Evolutionary conservation across 805 yeast species (phyloP).

Genomic region (Starmerella geochares): DNA sequence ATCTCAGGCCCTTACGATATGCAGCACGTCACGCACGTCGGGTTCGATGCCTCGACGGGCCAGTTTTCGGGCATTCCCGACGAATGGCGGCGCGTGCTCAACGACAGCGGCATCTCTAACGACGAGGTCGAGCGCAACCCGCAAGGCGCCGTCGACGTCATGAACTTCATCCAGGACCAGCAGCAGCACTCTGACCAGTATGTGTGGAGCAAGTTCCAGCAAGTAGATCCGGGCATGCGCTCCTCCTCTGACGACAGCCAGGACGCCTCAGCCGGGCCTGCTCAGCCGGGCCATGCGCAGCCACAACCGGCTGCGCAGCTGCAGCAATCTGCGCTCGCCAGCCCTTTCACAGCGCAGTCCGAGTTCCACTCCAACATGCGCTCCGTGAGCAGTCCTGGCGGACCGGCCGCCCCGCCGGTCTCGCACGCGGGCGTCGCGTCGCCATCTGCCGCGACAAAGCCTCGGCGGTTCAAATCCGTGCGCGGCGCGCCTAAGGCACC

Average conservation of each 20-base stretch:
- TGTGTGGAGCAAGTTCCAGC: conserved; percentile 25
- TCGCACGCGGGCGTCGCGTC: background rate
- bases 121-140: conserved; percentile 87
- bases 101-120: conserved; percentile 78
- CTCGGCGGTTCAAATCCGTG: conserved; percentile 11
- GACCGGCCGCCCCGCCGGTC: background rate
- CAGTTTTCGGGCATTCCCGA: conserved; percentile 85
- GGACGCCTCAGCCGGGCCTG: background rate
- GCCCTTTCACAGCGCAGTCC: conserved; percentile 12
- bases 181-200: conserved; percentile 22
- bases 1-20: conserved; percentile 90
- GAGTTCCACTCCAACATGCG: conserved; percentile 6
- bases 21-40: conserved; percentile 90
- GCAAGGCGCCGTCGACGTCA: conserved; percentile 85
- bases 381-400: conserved; percentile 17
- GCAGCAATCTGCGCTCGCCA: conserved; percentile 11
- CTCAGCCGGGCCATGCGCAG: background rate
- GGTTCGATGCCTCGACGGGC: conserved; percentile 73
- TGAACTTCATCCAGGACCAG: conserved; percentile 51
- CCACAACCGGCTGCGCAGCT: conserved; percentile 4
- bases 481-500: conserved; percentile 3
- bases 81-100: conserved; percentile 78
- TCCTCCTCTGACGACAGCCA: background rate
- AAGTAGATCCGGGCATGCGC: conserved; percentile 2
- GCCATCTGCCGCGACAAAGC: background rate